Evolutionary conservation across 108 stramenopile genomes (phyloP).

Genomic region (Cyclotella atomus): DNA sequence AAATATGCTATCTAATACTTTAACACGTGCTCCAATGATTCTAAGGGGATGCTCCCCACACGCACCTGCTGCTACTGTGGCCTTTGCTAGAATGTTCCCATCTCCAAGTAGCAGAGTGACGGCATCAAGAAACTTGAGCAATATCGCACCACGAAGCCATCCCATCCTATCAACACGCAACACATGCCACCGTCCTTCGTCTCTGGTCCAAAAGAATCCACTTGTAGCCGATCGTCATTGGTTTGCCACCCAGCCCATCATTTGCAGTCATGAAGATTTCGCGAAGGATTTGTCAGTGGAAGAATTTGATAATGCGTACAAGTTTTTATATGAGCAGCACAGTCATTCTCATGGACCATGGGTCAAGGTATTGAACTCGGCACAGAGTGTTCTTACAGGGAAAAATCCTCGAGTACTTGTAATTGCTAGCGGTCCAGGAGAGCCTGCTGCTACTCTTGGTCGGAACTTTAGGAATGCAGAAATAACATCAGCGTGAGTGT

Average conservation of each 20-base stretch:
- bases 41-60: conserved; percentile 17
- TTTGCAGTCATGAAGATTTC: conserved; percentile 7
- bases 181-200: background rate
- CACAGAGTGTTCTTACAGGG: conserved; percentile 27
- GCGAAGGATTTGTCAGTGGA: conserved; percentile 32
- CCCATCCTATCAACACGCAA: background rate
- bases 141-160: background rate
- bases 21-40: conserved; percentile 1
- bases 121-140: background rate
- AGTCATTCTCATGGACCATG: conserved; percentile 42
- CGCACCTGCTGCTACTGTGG: conserved; percentile 25
- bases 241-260: conserved; percentile 33
- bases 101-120: background rate
- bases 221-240: conserved; percentile 6
- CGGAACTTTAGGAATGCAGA: conserved; percentile 27
- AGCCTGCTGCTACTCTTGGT: conserved; percentile 32
- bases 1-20: conserved; percentile 4
- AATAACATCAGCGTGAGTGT: conserved; percentile 37
- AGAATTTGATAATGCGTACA: conserved; percentile 38
- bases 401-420: conserved; percentile 32
- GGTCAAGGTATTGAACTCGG: conserved; percentile 25
- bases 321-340: conserved; percentile 32
- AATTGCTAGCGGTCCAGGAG: conserved; percentile 40
- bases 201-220: background rate
- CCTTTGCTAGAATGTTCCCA: conserved; percentile 12